These are phyloP conservation scores for Candida nemodendra DNA, from an alignment of 805 yeast genomes.

Conservation along the genomic window DNA sequence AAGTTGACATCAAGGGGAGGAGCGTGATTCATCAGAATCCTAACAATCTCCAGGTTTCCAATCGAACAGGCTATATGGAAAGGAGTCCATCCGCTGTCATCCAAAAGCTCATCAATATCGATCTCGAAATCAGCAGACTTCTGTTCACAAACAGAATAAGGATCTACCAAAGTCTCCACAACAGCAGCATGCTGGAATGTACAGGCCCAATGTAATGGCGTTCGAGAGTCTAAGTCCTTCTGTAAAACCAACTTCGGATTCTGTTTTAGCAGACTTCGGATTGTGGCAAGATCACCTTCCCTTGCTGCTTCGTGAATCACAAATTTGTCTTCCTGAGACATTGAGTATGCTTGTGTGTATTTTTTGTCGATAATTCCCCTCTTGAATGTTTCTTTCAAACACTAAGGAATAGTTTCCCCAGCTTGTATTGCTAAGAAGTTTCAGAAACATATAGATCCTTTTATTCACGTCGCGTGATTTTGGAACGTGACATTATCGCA, in stretches of 20 bases:
- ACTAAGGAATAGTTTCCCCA: no score
- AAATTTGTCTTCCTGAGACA: slow-evolving; percentile 1
- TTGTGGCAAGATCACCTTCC: slow-evolving; percentile 54
- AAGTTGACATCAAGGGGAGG: slow-evolving; percentile 62
- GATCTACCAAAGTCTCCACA: slow-evolving; percentile 44
- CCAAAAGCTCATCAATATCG: slow-evolving; percentile 67
- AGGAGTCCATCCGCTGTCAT: slow-evolving; percentile 86
- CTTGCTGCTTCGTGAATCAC: slow-evolving; percentile 64
- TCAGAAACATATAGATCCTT: no score
- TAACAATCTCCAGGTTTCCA: slow-evolving; percentile 58
- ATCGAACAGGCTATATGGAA: slow-evolving; percentile 78
- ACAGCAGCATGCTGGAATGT: slow-evolving; percentile 57
- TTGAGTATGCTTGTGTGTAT: no score
- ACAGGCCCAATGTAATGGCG: slow-evolving; percentile 88
- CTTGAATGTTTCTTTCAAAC: neutral
- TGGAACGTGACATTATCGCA: no score
- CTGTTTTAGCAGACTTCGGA: slow-evolving; percentile 47
- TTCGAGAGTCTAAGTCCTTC: slow-evolving; percentile 72
- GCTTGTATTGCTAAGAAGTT: no score
- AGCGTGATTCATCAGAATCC: slow-evolving; percentile 45
- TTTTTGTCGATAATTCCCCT: no score
- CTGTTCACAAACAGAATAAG: slow-evolving; percentile 18
- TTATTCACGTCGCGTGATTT: no score
- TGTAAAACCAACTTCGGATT: slow-evolving; percentile 46
- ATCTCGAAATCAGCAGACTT: slow-evolving; percentile 30